phyloP scores from a whole-genome alignment of 2,329 filamentous ascomycete species.

The Diaporthe batatas region DNA sequence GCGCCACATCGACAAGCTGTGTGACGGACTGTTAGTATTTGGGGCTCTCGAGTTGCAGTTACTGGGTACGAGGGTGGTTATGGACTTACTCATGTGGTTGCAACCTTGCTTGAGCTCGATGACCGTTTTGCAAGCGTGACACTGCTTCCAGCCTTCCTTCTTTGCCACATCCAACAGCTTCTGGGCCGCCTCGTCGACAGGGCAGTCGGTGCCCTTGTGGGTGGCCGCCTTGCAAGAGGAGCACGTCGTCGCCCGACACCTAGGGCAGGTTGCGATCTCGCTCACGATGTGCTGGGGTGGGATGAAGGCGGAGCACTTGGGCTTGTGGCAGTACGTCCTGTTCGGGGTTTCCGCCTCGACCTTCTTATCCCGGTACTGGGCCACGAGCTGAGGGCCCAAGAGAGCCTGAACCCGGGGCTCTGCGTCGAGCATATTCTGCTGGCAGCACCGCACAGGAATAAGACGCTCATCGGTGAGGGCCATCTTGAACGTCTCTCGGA shows the following conservation, averaged over 20 bases:
- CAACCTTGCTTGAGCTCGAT: slow-evolving; percentile 66
- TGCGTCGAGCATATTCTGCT: neutral
- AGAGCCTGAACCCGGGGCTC: slow-evolving; percentile 44
- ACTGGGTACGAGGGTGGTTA: too few relatives aligned
- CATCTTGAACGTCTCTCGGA: neutral
- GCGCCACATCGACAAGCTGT: slow-evolving; percentile 60
- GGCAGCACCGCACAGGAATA: slow-evolving; percentile 23
- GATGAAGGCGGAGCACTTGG: slow-evolving; percentile 63
- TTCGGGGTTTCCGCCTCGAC: slow-evolving; percentile 62
- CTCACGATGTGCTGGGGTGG: slow-evolving; percentile 48
- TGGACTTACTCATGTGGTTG: slow-evolving; percentile 69
- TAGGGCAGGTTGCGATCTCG: slow-evolving; percentile 56
- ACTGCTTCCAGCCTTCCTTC: slow-evolving; percentile 65
- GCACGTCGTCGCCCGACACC: slow-evolving; percentile 62
- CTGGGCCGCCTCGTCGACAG: slow-evolving; percentile 56
- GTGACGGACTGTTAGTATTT: too few relatives aligned
- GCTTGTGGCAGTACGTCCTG: slow-evolving; percentile 63
- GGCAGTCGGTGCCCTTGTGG: slow-evolving; percentile 62
- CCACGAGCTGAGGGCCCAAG: slow-evolving; percentile 53
- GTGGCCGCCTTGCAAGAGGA: slow-evolving; percentile 60
- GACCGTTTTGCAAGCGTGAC: slow-evolving; percentile 58
- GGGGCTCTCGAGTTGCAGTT: too few relatives aligned
- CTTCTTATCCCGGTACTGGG: slow-evolving; percentile 58
- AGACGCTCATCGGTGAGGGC: slow-evolving; percentile 19
- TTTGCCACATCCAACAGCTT: slow-evolving; percentile 57